Evolutionary conservation across 2,329 filamentous ascomycete species (phyloP), one percentile per base, ranked within the genome.

Genomic region (Rhexocercosporidium sp.): DNA sequence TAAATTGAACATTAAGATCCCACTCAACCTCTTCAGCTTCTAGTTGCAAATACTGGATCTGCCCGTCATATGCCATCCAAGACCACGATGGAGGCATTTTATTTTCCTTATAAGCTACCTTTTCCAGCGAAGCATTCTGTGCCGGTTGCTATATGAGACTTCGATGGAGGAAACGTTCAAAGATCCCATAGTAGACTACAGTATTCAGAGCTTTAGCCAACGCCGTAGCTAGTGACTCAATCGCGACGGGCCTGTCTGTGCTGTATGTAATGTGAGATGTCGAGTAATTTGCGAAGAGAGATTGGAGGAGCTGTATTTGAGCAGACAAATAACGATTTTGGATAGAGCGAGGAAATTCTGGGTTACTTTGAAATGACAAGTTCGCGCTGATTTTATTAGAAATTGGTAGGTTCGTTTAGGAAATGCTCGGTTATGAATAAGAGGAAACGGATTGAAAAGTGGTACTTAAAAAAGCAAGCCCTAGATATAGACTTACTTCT

Each of bases 341-440:
- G 18, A 62, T 39, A 62, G 60, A 44, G 39, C 20, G 20, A 62
- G 47, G 60, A 62, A 62, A 62, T 62, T 62, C 60, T 37, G 29
- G 60, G 47, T 62, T 47, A 53, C 60, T 51, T 53, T 31, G 29
- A 62, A 62, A 54, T 14, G 47, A 62, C 11, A 53, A 39, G 18
- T 53, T 37, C 14, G 39, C 46, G 31, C 53, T 56, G 14, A 56
- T 56, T 56, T 56, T 4, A 56, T 31, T 56, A 56, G 53, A 31
- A 29, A 37, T 56, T 31, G 18, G 53, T 37, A 56, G 18, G 53
- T 37, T 56, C 34, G 8, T 46, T 46, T 46, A 46, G 18, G 41
- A 46, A 46, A 46, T 46, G 41, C 41, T 46, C 18, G 41, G 8
- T 46, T 46, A 46, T 18, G 8, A 46, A 46, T 46, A 46, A 46